These are phyloP conservation scores for Canavalia ensiformis DNA, from an alignment of 306 rosid species.

Conservation along the genomic window DNA sequence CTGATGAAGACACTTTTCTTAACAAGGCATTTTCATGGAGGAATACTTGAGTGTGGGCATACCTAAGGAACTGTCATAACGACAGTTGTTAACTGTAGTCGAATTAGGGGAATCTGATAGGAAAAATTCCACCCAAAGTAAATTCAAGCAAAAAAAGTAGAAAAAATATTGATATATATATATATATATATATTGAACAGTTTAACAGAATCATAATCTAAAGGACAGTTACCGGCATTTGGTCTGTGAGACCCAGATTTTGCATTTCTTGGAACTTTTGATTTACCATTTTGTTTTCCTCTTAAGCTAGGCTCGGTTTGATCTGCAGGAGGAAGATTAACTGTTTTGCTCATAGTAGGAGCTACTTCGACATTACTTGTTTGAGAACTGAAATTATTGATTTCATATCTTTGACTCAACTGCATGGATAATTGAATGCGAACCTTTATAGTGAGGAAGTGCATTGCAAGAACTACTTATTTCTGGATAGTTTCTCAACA, in stretches of 20 bases:
- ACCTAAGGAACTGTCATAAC: conserved; percentile 90
- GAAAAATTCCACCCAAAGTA: conserved; percentile 29
- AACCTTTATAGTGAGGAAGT: conserved; percentile 28
- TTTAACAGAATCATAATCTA: conserved; percentile 27
- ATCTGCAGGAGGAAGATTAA: conserved; percentile 42
- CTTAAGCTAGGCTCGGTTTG: conserved; percentile 45
- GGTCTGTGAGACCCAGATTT: conserved; percentile 54
- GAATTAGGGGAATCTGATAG: conserved; percentile 53
- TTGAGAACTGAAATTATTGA: conserved; percentile 45
- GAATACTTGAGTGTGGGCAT: conserved; percentile 41
- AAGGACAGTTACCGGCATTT: conserved; percentile 51
- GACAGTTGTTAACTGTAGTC: conserved; percentile 59
- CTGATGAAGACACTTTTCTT: conserved; percentile 12
- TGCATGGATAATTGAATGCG: conserved; percentile 50
- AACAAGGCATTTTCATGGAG: neutral
- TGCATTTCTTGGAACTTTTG: conserved; percentile 58
- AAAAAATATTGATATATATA: neutral
- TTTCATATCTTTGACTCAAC: conserved; percentile 56
- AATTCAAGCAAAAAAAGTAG: conserved; percentile 25
- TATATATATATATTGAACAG: neutral
- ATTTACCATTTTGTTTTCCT: conserved; percentile 52
- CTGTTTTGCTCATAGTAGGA: conserved; percentile 36
- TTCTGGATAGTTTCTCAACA: neutral
- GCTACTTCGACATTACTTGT: conserved; percentile 41
- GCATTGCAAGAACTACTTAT: conserved; percentile 1